Base-by-base conservation (phyloP, 331 rosid species). In the Malus hybrid region DNA sequence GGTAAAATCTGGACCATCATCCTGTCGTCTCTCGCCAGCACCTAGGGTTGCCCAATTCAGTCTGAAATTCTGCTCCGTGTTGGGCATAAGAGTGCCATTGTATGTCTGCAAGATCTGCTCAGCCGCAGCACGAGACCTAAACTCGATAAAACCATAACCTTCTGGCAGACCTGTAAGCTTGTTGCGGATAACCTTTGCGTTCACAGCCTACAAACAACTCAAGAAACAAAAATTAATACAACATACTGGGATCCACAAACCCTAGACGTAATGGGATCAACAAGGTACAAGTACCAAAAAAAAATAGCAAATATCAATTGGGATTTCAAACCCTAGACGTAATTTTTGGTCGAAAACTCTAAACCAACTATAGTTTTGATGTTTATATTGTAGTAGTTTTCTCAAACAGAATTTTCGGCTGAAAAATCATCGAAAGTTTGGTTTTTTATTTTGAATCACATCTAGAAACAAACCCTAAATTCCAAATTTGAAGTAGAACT, bases 1-100 rank as follows among this genome's bases (percentile, higher is more conserved):
- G 0, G 93, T 86, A 66, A 77, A 77, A 48, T 88, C 90, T 1
- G 83, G 87, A 36, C 87, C 85, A n/a, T 88, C 93, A 22, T 86
- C 93, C 69, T 86, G 93, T 2, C 93, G 93, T 75, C 87, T 82
- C 84, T 88, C 93, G 4, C 93, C 93, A 29, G 93, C 87, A 65
- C 90, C 86, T 32, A 84, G 88, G 14, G 86, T 81, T 2, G 93
- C 93, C 93, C 90, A 88, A 65, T 88, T 88, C 66, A 88, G 77
- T 68, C 90, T 75, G 74, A 82, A 88, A 78, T 76, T 86, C 70
- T 88, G 93, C 19, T 83, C 88, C 0, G 86, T 75, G 62, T 65
- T 84, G 19, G 93, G 93, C 90, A 88, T 88, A 16, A 76, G n/a
- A 3, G 88, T 29, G 1, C 93, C 93, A 64, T 88, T 88, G 27